phyloP scores from a whole-genome alignment of 2,329 filamentous ascomycete genomes.

The Xylaria sp. region DNA sequence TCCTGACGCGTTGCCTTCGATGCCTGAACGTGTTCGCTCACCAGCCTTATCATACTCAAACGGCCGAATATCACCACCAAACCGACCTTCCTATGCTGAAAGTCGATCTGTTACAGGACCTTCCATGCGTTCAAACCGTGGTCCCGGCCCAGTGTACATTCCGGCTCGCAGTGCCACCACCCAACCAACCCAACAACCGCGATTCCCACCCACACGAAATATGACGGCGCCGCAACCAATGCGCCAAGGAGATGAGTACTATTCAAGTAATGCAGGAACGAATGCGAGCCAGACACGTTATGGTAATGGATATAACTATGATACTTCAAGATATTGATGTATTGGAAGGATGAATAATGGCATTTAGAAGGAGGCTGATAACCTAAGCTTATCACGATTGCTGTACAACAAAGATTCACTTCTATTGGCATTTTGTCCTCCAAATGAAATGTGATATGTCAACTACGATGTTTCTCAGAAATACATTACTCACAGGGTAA shows the following conservation, averaged over 20 bases:
- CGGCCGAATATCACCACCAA: constrained; percentile 28
- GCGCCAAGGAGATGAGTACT: constrained; percentile 47
- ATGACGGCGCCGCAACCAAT: constrained; percentile 57
- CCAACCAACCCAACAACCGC: constrained; percentile 50
- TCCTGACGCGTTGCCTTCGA: constrained; percentile 45
- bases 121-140: constrained; percentile 44
- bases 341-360: constrained; percentile 18
- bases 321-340: constrained; percentile 45
- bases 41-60: constrained; percentile 40
- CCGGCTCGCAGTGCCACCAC: constrained; percentile 56
- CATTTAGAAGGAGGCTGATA: constrained; percentile 5
- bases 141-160: constrained; percentile 46
- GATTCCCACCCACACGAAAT: constrained; percentile 55
- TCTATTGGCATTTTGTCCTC: constrained; percentile 4
- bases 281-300: constrained; percentile 43
- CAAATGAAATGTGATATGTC: constrained; percentile 3
- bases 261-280: constrained; percentile 45
- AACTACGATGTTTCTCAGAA: not conserved
- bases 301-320: constrained; percentile 47
- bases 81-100: constrained; percentile 38
- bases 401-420: constrained; percentile 27
- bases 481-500: not conserved
- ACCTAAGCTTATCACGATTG: constrained; percentile 10
- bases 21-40: constrained; percentile 50
- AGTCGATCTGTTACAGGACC: constrained; percentile 51